A percentile compares a stretch with the other conserved stretches of the same genome.
Evolutionary conservation across 2,329 filamentous ascomycete species (phyloP).

Genomic region (Neonectria neomacrospora): DNA sequence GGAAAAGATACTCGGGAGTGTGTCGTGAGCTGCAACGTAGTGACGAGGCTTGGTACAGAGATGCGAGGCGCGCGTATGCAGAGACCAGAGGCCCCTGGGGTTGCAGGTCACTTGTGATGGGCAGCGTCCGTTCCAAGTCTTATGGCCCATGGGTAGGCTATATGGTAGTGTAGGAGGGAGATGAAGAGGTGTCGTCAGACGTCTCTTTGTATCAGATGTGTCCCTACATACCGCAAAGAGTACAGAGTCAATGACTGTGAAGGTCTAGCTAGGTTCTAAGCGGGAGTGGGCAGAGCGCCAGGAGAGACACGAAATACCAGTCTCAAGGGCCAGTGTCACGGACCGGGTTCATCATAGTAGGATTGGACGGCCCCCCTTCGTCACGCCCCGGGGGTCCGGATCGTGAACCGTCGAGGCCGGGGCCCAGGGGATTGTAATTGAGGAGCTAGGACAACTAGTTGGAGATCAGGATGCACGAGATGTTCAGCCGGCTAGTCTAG

Average conservation of each 20-base stretch:
- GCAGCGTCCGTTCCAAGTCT: background rate
- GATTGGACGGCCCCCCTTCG: background rate
- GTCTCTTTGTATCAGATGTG: background rate
- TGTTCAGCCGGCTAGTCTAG: background rate
- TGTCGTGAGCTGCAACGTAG: background rate
- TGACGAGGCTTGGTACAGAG: constrained; percentile 3
- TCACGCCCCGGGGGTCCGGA: background rate
- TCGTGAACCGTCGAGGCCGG: background rate
- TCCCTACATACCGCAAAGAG: background rate
- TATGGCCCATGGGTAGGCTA: no score
- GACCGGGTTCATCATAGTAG: background rate
- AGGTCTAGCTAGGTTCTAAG: background rate
- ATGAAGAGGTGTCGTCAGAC: background rate
- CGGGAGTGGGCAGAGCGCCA: background rate
- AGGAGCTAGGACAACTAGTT: background rate
- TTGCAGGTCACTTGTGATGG: background rate
- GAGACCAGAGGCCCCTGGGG: no score
- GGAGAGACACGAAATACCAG: background rate
- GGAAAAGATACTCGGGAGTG: background rate
- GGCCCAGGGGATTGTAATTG: background rate
- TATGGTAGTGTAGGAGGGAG: background rate
- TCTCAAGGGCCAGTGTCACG: background rate
- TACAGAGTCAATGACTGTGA: background rate
- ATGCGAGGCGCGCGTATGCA: background rate
- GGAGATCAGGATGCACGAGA: background rate